A percentile compares a stretch with the other conserved stretches of the same genome.
Evolutionary conservation across 805 yeast genomes (phyloP).

Genomic region (Candida berthetii): DNA sequence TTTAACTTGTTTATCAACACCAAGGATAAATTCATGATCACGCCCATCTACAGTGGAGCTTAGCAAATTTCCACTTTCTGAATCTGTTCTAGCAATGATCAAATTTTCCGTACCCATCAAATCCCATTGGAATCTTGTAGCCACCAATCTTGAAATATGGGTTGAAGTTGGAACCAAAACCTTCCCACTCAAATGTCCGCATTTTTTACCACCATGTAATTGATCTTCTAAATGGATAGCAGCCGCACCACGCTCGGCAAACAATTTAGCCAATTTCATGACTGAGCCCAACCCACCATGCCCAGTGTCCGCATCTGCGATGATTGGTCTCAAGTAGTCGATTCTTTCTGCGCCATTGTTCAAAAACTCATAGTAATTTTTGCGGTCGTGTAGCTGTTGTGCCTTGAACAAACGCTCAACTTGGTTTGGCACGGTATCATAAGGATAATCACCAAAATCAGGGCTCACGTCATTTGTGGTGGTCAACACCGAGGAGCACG

Average conservation of each 20-base stretch:
- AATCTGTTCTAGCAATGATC: conserved; percentile 56
- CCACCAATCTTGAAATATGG: conserved; percentile 46
- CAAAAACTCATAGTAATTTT: conserved; percentile 36
- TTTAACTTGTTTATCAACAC: conserved; percentile 29
- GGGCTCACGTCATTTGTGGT: conserved; percentile 60
- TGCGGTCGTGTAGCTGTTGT: conserved; percentile 50
- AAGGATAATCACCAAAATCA: conserved; percentile 66
- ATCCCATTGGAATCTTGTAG: conserved; percentile 61
- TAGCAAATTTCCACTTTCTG: conserved; percentile 46
- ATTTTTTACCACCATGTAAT: conserved; percentile 58
- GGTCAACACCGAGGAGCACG: conserved; percentile 48
- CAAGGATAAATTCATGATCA: conserved; percentile 52
- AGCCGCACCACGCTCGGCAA: conserved; percentile 64
- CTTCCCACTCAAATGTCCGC: conserved; percentile 60
- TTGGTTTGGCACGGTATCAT: conserved; percentile 64
- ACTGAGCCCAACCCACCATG: conserved; percentile 59
- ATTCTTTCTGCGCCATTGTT: conserved; percentile 18
- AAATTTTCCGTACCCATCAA: conserved; percentile 53
- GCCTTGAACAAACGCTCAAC: conserved; percentile 55
- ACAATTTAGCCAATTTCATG: conserved; percentile 58
- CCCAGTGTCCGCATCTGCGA: conserved; percentile 66
- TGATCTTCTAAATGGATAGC: conserved; percentile 64
- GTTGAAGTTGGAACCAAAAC: conserved; percentile 55
- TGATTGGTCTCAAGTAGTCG: conserved; percentile 56
- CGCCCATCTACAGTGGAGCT: conserved; percentile 46